Evolutionary conservation across 2,329 filamentous ascomycete species (phyloP).

Genomic region (Epichloe brachyelytri): DNA sequence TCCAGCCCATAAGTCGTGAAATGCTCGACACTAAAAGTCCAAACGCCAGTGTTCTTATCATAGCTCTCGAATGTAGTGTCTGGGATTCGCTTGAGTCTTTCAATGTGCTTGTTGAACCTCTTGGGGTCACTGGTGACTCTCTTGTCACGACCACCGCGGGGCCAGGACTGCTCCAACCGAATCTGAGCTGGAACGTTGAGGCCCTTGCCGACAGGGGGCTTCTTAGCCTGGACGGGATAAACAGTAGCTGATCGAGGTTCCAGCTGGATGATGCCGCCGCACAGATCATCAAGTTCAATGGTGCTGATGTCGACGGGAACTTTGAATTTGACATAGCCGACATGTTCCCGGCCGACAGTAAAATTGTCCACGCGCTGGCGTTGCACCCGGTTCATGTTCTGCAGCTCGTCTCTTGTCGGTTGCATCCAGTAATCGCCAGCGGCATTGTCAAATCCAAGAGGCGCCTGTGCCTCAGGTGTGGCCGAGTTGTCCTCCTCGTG

Average conservation of each 20-base stretch:
- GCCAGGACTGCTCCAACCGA: conserved; percentile 86
- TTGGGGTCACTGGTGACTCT: conserved; percentile 41
- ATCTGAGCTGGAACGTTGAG: conserved; percentile 86
- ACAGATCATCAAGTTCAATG: conserved; percentile 69
- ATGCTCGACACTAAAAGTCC: conserved; percentile 89
- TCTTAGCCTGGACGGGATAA: conserved; percentile 63
- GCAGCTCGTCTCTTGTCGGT: conserved; percentile 61
- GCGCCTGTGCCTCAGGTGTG: conserved; percentile 14
- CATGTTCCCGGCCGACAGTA: conserved; percentile 67
- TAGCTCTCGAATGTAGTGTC: conserved; percentile 78
- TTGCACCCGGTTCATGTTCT: conserved; percentile 67
- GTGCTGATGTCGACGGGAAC: conserved; percentile 69
- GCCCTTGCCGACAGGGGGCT: conserved; percentile 74
- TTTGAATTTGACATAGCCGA: conserved; percentile 73
- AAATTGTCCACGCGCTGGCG: conserved; percentile 63
- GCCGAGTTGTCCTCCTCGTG: conserved; percentile 48
- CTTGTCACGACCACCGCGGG: conserved; percentile 49
- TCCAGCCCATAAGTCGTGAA: conserved; percentile 92
- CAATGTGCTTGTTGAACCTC: conserved; percentile 68
- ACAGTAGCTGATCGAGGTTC: conserved; percentile 73
- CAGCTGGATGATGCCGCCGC: conserved; percentile 62
- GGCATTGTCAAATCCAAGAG: conserved; percentile 28
- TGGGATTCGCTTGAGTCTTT: conserved; percentile 63
- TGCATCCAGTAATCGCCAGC: conserved; percentile 80
- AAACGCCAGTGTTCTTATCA: conserved; percentile 65